phyloP scores from a whole-genome alignment of 768 basidiomycete genomes.

The Suillus brevipes region DNA sequence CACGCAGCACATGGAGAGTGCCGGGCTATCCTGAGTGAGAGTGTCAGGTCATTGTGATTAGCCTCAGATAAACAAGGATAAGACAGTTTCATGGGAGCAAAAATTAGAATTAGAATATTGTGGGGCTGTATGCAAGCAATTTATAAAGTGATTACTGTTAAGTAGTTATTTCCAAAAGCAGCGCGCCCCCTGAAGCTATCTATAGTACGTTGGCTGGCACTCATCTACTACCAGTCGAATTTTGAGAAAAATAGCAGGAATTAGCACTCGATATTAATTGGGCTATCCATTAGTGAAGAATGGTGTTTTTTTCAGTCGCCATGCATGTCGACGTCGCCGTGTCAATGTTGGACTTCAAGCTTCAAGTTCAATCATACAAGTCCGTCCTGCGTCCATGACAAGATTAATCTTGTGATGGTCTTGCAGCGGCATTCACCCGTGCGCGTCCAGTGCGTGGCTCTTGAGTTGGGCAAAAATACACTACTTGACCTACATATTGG shows the following conservation, averaged over 20 bases:
- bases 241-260: not conserved
- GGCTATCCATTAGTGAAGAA: not conserved
- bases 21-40: conserved; percentile 79
- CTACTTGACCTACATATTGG: not conserved
- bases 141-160: not conserved
- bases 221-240: not conserved
- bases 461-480: not conserved
- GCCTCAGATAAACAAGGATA: conserved; percentile 65
- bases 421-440: not conserved
- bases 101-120: not conserved
- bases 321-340: not conserved
- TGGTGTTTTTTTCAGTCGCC: not conserved
- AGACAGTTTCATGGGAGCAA: conserved; percentile 53
- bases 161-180: not conserved
- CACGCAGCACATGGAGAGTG: conserved; percentile 75
- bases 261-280: not conserved
- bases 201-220: no score
- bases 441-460: not conserved
- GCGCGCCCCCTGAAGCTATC: not conserved
- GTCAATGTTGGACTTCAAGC: not conserved
- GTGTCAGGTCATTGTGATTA: conserved; percentile 47
- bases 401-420: not conserved
- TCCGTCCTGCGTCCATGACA: not conserved
- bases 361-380: not conserved
- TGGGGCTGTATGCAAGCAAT: not conserved